Evolutionary conservation across 148 eudicot species (phyloP), one percentile per base, ranked within the genome.

Genomic region (Dysphania ambrosioides): DNA sequence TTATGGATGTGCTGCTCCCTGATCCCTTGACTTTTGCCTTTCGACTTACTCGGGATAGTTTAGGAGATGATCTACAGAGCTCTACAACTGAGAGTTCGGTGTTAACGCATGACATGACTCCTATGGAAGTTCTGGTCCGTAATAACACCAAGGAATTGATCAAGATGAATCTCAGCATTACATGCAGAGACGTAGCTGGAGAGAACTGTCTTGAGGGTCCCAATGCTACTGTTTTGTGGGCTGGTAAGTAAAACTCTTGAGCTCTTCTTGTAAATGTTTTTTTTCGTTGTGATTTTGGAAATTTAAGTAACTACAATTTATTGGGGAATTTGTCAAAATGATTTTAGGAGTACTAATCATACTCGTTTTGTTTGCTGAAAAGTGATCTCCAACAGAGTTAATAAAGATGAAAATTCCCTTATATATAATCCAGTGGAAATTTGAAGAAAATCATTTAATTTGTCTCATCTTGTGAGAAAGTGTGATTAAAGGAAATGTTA

Each of bases 11-110:
- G 51, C 80, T 95, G 69, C 86, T 95, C 34, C 99, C 97, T 4
- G 99, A 95, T 75, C 99, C 97, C 65, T 80, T 95, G 83, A 95
- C 97, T 7, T 92, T 90, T 81, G 96, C 97, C 60, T 95, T 95
- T 80, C 87, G 88, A 77, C 88, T 92, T 77, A 83, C 88, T 73
- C 87, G 80, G 70, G 68, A 32, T 64, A 61, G 68, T 71, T 69
- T 70, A 24, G 64, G 53, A 35, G 63, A 65, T 23, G 51, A 60
- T 11, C 36, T 35, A 42, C 79, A 69, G 72, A 73, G 65, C 63
- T 75, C 72, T 32, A 57, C 44, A 26, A 29, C 79, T 6, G 83
- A 83, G 76, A 85, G 85, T 72, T 77, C 83, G 8, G 85, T 94
- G 38, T 71, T 87, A 69, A 92, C 98, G 1, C 96, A 95, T 83